Evolutionary conservation across 169 alveolate species (phyloP).

Genomic region (Eimeria praecox): DNA sequence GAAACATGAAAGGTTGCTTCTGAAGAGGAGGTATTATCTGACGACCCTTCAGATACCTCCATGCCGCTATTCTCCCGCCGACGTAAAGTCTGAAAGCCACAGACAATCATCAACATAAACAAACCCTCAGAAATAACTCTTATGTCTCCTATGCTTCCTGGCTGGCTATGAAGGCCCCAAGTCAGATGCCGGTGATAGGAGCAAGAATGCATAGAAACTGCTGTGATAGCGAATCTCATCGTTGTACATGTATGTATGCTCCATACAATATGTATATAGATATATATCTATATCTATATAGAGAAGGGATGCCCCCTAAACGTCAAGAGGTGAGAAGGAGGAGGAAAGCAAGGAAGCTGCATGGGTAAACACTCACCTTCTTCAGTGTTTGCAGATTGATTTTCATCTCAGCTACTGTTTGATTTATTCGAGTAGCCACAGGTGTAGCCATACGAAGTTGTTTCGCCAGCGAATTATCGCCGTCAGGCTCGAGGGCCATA

Average conservation of each 20-base stretch:
- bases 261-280: too few species aligned
- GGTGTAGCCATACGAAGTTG: constrained; percentile 2
- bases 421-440: not conserved
- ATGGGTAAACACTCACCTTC: not conserved
- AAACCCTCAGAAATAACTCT: not conserved
- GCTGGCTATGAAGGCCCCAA: not conserved
- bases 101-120: not conserved
- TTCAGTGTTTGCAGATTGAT: constrained; percentile 20
- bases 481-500: constrained; percentile 20
- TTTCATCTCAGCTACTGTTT: not conserved
- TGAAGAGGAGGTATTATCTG: not conserved
- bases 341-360: not conserved
- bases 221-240: too few species aligned
- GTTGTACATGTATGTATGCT: too few species aligned
- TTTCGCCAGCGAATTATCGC: constrained; percentile 13
- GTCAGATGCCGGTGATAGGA: not conserved
- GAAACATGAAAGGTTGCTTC: constrained; percentile 18
- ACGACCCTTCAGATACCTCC: not conserved
- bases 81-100: not conserved
- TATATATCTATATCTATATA: too few species aligned
- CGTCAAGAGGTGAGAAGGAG: not conserved
- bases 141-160: not conserved
- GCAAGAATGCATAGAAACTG: not conserved
- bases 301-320: too few species aligned
- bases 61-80: constrained; percentile 34